These are phyloP conservation scores for Helicocarpus griseus DNA, from an alignment of 2,329 filamentous ascomycete genomes.

Conservation along the genomic window DNA sequence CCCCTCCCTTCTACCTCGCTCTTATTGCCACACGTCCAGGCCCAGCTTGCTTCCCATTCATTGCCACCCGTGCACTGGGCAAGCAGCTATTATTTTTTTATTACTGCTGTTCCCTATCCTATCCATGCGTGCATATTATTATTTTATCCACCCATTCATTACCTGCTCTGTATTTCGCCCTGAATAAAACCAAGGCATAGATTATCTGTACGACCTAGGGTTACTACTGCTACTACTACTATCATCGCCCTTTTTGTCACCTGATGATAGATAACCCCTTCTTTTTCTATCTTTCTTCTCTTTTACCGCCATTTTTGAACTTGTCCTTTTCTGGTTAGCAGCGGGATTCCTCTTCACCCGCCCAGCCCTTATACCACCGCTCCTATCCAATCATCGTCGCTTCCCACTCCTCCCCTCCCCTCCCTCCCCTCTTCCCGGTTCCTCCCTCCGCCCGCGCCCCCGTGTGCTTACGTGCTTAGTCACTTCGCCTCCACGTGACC, in stretches of 20 bases:
- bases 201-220: not conserved
- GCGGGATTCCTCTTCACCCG: not conserved
- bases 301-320: not conserved
- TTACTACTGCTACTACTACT: not conserved
- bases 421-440: not conserved
- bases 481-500: constrained; percentile 31
- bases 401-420: not conserved
- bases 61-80: too few species aligned
- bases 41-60: too few species aligned
- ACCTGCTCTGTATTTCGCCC: not conserved
- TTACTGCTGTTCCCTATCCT: too few species aligned
- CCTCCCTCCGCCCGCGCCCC: constrained; percentile 9
- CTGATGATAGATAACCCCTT: not conserved
- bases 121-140: too few species aligned
- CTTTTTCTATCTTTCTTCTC: not conserved
- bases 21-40: constrained; percentile 5
- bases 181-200: not conserved
- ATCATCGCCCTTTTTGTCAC: not conserved
- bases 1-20: not conserved
- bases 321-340: constrained; percentile 1
- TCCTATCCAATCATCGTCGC: not conserved
- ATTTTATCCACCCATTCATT: too few species aligned
- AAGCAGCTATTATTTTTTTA: too few species aligned
- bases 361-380: too few species aligned
- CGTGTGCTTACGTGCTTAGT: constrained; percentile 14